Evolutionary conservation across 1,139 yeast species (phyloP).

Genomic region (Starmera stellimalicola): DNA sequence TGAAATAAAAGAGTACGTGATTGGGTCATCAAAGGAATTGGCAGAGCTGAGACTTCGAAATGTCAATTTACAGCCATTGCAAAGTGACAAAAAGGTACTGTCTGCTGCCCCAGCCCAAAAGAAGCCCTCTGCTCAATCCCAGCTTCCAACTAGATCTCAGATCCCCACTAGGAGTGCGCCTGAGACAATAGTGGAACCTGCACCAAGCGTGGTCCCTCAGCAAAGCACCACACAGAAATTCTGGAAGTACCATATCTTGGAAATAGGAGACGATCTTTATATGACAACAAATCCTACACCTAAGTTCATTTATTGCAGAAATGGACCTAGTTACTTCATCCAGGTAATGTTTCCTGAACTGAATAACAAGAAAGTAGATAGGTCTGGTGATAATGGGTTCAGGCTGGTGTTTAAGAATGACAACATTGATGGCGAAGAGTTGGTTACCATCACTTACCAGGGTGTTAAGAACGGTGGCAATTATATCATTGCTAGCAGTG

Average conservation of each 20-base stretch:
- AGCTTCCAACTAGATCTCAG: no score
- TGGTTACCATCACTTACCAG: slow-evolving; percentile 8
- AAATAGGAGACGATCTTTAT: slow-evolving; percentile 39
- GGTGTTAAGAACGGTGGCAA: slow-evolving; percentile 1
- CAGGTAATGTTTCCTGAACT: slow-evolving; percentile 24
- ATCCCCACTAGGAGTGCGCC: no score
- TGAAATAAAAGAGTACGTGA: no score
- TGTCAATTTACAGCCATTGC: no score
- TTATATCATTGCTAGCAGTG: slow-evolving; percentile 7
- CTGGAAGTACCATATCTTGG: slow-evolving; percentile 54
- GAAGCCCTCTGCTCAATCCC: no score
- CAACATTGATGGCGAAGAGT: slow-evolving; percentile 4
- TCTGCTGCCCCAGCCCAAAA: no score
- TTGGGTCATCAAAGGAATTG: no score
- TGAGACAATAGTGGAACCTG: no score
- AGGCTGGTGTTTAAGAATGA: slow-evolving; percentile 11
- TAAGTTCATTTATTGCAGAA: slow-evolving; percentile 43
- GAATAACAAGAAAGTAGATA: slow-evolving; percentile 21
- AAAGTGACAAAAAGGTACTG: no score
- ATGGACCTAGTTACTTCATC: slow-evolving; percentile 49
- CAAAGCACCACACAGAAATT: no score
- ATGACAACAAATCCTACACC: slow-evolving; percentile 51
- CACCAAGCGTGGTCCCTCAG: no score
- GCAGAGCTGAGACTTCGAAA: no score
- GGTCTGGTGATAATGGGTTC: slow-evolving; percentile 18